Percentiles rank a stretch among this genome's conserved stretches.
Evolutionary conservation across 2,329 filamentous ascomycete species (phyloP).

Genomic region (Fusarium subtropicale): DNA sequence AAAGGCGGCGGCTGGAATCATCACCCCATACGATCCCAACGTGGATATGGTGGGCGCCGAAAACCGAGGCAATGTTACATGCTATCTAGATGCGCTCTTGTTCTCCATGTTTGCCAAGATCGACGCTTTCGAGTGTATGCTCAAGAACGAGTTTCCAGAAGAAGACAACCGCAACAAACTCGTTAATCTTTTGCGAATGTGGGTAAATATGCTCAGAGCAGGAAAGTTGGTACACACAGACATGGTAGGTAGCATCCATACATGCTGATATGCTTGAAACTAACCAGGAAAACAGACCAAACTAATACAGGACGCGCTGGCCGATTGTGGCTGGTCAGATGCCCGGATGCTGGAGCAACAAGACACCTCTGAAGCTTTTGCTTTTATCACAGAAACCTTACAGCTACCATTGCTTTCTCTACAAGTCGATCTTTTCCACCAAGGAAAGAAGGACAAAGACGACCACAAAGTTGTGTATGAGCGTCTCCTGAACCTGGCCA

Average conservation of each 20-base stretch:
- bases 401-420: conserved; percentile 88
- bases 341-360: conserved; percentile 84
- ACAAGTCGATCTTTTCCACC: conserved; percentile 95
- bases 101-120: conserved; percentile 96
- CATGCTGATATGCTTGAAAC: neutral
- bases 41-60: conserved; percentile 84
- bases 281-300: conserved; percentile 70
- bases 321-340: conserved; percentile 89
- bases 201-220: conserved; percentile 90
- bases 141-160: conserved; percentile 77
- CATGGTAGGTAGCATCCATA: conserved; percentile 67
- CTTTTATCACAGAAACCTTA: conserved; percentile 90
- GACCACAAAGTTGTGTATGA: conserved; percentile 97
- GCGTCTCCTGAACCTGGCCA: conserved; percentile 87
- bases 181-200: conserved; percentile 82
- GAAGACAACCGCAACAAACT: conserved; percentile 79
- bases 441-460: conserved; percentile 84
- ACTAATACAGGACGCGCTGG: conserved; percentile 83
- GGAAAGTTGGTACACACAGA: conserved; percentile 88
- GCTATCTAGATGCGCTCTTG: conserved; percentile 89
- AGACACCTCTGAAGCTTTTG: conserved; percentile 95
- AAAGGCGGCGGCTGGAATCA: conserved; percentile 81
- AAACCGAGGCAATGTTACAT: conserved; percentile 89
- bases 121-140: conserved; percentile 91
- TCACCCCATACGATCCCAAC: conserved; percentile 78